Base-by-base conservation (phyloP, 2,329 filamentous ascomycete species). In the Neofusicoccum umdonicola region DNA sequence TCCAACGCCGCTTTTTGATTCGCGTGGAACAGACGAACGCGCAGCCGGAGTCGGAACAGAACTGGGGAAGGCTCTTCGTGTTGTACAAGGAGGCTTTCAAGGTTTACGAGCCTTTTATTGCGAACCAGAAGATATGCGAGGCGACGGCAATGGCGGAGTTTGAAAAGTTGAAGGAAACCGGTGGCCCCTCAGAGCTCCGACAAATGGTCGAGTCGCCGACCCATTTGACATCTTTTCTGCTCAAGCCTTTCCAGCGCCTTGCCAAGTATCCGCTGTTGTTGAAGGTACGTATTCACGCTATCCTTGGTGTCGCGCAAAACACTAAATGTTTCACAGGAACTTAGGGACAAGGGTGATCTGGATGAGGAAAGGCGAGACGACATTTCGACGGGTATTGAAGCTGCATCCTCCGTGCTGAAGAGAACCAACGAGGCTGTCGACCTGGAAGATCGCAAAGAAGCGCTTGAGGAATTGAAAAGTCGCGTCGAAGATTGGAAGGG, bases 401-500 rank as follows among this genome's bases (percentile, higher is more conserved):
- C 92, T 41, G 90, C 95, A 6, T 91, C 93, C 69, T 85, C 90
- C 60, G 90, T 97, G 0, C 83, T 98, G 35, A 87, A 88, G 67
- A 89, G 91, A 70, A 94, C 94, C 4, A 97, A 98, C 74, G 90
- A 93, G 65, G 94, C 93, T 4, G 92, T 99, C 50, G 91, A 96
- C 74, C 89, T 91, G 57, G 92, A 97, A 73, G 86, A 97, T 60
- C 84, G 96, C 61, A 86, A 90, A 56, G 91, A 95, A 72, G 93
- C 93, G 5, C 82, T 97, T 9, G 87, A 90, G 66, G 95, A 98
- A 66, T 83, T 99, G 31, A 88, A 90, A 66, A 80, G 80, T 62
- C 85, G 95, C 58, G 94, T 99, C 1, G 95, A 98, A 73, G 95
- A 99, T 76, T 99, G 95, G 95, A 98, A 97, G 78, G 91, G 90